Evolutionary conservation across 331 rosid genomes (phyloP).

Genomic region (Phaseolus coccineus): DNA sequence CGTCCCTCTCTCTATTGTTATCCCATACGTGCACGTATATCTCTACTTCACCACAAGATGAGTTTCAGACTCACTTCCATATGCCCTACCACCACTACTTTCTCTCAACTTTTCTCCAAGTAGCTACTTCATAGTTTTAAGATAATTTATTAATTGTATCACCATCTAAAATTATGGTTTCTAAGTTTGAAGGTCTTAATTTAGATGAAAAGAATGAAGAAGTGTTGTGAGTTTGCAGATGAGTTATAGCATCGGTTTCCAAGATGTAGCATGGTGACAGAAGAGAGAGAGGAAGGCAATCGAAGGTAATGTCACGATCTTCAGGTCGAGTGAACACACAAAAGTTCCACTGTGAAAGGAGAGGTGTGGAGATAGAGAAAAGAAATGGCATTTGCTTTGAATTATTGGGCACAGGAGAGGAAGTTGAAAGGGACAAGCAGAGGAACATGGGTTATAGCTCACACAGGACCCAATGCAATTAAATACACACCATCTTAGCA

Average conservation of each 20-base stretch:
- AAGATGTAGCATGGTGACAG: background rate
- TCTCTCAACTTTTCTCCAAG: no score
- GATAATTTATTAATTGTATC: no score
- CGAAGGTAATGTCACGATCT: constrained; percentile 52
- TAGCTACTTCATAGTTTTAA: no score
- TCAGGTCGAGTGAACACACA: constrained; percentile 43
- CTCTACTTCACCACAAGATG: background rate
- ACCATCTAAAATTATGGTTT: no score
- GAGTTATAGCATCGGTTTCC: background rate
- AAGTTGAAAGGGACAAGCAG: constrained; percentile 39
- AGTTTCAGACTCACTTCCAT: background rate
- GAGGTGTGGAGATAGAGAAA: background rate
- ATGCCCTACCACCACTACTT: background rate
- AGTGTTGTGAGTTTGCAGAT: no score
- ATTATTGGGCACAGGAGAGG: constrained; percentile 34
- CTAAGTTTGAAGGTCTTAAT: no score
- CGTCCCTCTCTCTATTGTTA: background rate
- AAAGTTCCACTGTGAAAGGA: background rate
- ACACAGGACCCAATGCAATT: constrained; percentile 40
- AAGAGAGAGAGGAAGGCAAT: constrained; percentile 21
- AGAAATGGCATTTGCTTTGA: constrained; percentile 10
- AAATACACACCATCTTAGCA: constrained; percentile 13
- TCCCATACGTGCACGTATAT: background rate
- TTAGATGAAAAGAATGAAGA: no score
- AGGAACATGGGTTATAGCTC: constrained; percentile 47